Base-by-base conservation (phyloP, 2,329 filamentous ascomycete species). In the Fusarium sp. region DNA sequence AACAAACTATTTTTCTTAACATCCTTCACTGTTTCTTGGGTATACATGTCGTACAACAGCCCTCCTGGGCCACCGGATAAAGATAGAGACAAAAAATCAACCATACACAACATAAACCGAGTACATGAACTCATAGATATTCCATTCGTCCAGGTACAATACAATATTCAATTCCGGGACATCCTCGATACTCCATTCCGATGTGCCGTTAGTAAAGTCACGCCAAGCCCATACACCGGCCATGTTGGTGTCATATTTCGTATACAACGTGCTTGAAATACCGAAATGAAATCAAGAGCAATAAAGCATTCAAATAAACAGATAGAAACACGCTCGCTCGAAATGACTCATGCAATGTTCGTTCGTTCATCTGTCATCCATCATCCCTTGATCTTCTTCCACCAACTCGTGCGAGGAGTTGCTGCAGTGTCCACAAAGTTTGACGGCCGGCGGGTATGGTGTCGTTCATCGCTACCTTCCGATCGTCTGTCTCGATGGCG, bases 391-490 rank as follows among this genome's bases (percentile, higher is more conserved):
- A 87, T 76, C 79, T 87, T 88, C 78, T 80, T 85, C 86, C 86
- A 89, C 86, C 86, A 88, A 67, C 85, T 87, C 65, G 83, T 86
- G 59, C 85, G 80, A 20, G 85, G 85, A 10, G 84, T 80, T 45
- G 76, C 30, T 13, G 84, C 80, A 40, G 76, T 36, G n/a, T 86
- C 84, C 66, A 80, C 79, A 51, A 83, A 81, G 23, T 80, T 72
- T 20, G 81, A 80, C 40, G 78, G 77, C 20, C 82, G 81, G 23
- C 79, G 78, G 44, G 76, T 78, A 45, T 80, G 80, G 28, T 81
- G 78, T 36, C 81, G 79, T 62, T 84, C 83, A 41, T 83, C 82
- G 57, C 81, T 83, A 4, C 80, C 82, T 52, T 83, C 82, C 13
- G 81, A 83, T 9, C 75, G 77, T 50, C 68, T 73, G 47, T 74